These are phyloP conservation scores for Aquilaria agallochum DNA, from an alignment of 441 rosid species.

Conservation along the genomic window DNA sequence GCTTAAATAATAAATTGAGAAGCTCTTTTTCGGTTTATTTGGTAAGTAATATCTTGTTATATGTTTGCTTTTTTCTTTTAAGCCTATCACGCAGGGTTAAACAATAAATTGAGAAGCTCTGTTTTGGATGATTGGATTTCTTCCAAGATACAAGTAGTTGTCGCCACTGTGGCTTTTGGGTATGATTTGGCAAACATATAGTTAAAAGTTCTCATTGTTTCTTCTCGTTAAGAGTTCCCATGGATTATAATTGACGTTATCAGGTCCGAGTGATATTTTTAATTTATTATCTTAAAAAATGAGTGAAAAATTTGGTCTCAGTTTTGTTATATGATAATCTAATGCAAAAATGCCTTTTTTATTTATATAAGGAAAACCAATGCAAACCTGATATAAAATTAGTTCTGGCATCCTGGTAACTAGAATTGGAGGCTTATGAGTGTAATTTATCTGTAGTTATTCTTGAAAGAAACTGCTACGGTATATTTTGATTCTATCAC, in stretches of 20 bases:
- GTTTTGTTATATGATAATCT: too few species aligned
- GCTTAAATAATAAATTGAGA: constrained; percentile 70
- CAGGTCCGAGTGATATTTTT: too few species aligned
- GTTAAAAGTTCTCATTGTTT: not conserved
- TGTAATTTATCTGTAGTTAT: constrained; percentile 4
- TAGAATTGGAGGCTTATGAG: not conserved
- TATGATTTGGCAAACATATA: constrained; percentile 25
- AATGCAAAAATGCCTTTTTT: too few species aligned
- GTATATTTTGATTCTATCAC: constrained; percentile 3
- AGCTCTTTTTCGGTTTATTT: constrained; percentile 80
- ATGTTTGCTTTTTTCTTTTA: constrained; percentile 25
- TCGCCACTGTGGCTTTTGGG: constrained; percentile 99
- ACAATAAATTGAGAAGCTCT: constrained; percentile 66
- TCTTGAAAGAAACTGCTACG: too few species aligned
- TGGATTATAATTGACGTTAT: too few species aligned
- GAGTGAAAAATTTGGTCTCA: too few species aligned
- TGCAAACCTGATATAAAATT: too few species aligned
- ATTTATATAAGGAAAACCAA: too few species aligned
- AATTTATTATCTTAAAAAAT: too few species aligned
- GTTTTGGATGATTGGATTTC: constrained; percentile 91
- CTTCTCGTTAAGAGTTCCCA: too few species aligned
- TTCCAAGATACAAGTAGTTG: constrained; percentile 90
- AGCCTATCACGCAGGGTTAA: constrained; percentile 97
- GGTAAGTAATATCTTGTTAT: constrained; percentile 20
- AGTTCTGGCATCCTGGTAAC: constrained; percentile 4